Percentiles rank a stretch among this genome's conserved stretches.
Evolutionary conservation across 2,329 filamentous ascomycete species (phyloP).

Genomic region (Ophiostoma piceae): DNA sequence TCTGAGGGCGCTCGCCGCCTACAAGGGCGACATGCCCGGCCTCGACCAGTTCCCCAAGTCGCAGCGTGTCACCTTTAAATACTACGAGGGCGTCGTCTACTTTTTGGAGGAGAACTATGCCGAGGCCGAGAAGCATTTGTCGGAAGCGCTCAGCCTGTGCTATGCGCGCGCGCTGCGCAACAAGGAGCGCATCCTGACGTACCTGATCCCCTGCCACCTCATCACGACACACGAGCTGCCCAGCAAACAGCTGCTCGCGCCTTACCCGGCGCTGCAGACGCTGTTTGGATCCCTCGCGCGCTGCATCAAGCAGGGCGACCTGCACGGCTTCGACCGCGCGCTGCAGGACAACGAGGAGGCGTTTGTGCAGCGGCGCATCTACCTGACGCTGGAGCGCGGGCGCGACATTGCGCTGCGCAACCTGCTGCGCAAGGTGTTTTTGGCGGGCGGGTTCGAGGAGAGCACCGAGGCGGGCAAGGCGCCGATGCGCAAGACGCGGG

Average conservation of each 20-base stretch:
- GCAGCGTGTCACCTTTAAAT: conserved; percentile 92
- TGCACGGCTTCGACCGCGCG: conserved; percentile 77
- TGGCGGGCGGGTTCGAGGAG: conserved; percentile 76
- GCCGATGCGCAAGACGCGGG: conserved; percentile 64
- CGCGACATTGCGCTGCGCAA: conserved; percentile 91
- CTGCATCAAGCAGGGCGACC: conserved; percentile 77
- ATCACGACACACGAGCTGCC: conserved; percentile 84
- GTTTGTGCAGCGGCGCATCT: conserved; percentile 88
- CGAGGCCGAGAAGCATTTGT: conserved; percentile 70
- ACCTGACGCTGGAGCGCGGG: conserved; percentile 86
- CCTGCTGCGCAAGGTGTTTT: conserved; percentile 82
- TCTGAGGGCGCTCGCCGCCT: conserved; percentile 73
- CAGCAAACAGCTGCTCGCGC: conserved; percentile 61
- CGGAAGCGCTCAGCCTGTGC: conserved; percentile 76
- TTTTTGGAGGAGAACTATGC: conserved; percentile 93
- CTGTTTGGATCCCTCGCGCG: conserved; percentile 72
- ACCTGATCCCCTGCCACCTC: conserved; percentile 88
- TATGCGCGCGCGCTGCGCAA: conserved; percentile 68
- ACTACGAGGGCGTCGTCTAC: conserved; percentile 87
- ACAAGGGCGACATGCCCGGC: conserved; percentile 71
- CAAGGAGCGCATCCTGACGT: conserved; percentile 87
- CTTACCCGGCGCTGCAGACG: conserved; percentile 68
- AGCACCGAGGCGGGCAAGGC: conserved; percentile 61
- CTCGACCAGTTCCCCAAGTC: conserved; percentile 77
- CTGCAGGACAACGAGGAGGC: conserved; percentile 80